These are phyloP conservation scores for Kodamaea kakaduensis DNA, from an alignment of 805 yeast genomes.

Conservation along the genomic window DNA sequence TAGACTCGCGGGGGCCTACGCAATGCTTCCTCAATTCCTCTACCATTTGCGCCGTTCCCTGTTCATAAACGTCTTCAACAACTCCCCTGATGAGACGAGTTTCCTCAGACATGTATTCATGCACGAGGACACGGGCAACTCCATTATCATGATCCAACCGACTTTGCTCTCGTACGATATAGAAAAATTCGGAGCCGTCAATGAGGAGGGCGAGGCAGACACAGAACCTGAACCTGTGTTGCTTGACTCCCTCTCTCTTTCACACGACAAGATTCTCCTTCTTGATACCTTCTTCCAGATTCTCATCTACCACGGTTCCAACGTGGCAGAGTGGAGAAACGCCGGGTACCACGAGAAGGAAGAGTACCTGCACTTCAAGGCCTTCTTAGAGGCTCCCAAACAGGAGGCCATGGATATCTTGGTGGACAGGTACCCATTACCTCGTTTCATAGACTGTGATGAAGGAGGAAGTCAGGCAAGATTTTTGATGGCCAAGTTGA, in stretches of 20 bases:
- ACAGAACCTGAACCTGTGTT: conserved; percentile 60
- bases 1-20: conserved; percentile 45
- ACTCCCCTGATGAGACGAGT: conserved; percentile 70
- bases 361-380: conserved; percentile 56
- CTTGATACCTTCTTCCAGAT: conserved; percentile 70
- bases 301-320: conserved; percentile 62
- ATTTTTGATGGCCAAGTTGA: conserved; percentile 63
- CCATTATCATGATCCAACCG: conserved; percentile 68
- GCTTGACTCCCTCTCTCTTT: conserved; percentile 59
- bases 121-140: conserved; percentile 57
- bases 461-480: conserved; percentile 77
- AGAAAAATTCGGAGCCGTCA: conserved; percentile 35
- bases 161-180: conserved; percentile 56
- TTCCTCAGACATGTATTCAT: conserved; percentile 59
- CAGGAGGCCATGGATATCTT: conserved; percentile 62
- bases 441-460: conserved; percentile 68
- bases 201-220: conserved; percentile 27
- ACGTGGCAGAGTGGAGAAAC: conserved; percentile 64
- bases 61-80: conserved; percentile 61
- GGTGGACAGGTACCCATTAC: conserved; percentile 66
- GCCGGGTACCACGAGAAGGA: conserved; percentile 58
- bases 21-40: conserved; percentile 62
- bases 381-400: conserved; percentile 58
- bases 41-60: conserved; percentile 65
- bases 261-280: conserved; percentile 52